Base-by-base conservation (phyloP, 805 yeast genomes). In the Wickerhamomyces bisporus region DNA sequence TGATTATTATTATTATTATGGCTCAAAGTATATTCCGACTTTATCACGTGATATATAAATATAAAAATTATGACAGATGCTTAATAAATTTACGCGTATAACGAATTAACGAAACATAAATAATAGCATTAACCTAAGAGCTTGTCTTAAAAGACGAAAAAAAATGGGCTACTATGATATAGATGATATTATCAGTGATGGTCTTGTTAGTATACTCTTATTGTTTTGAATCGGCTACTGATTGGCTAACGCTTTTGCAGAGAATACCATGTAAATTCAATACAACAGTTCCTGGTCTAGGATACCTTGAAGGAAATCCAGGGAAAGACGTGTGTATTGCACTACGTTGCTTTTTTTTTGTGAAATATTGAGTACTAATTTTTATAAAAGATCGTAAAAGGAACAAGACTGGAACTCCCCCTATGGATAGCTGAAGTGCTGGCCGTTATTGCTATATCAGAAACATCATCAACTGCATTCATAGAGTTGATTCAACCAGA, bases 361-460 rank as follows among this genome's bases (percentile, higher is more conserved):
- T 3, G 12, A n/a, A 12, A 4, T 12, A 20, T 12, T 14, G 21
- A 32, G 27, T 33, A 29, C 23, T 28, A 34, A 11, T 3, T 12
- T 21, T 7, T 7, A 14, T 7, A 26, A 10, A 56, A 78, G 42
- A 65, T 81, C 23, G 61, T 64, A 38, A 70, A 75, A 49, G 79
- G 77, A 25, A 69, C 88, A 3, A 79, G 78, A 50, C 52, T 87
- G 3, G 89, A 85, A 41, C 66, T 91, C 18, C 98, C 98, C 0
- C 59, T 88, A 21, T 91, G 98, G 98, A 61, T 91, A 29, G 94
- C 96, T 0, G 80, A 80, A 41, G 73, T 83, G 2, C 62, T 89
- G 24, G 95, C 95, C 0, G 65, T 74, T 15, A 49, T 61, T 47
- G 52, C 69, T 43, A 51, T 39, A 24, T 53, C 47, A 28, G 50